A percentile compares a stretch with the other conserved stretches of the same genome.
Evolutionary conservation across 257 asterid genomes (phyloP).

Genomic region (Thymus mandschuricus): DNA sequence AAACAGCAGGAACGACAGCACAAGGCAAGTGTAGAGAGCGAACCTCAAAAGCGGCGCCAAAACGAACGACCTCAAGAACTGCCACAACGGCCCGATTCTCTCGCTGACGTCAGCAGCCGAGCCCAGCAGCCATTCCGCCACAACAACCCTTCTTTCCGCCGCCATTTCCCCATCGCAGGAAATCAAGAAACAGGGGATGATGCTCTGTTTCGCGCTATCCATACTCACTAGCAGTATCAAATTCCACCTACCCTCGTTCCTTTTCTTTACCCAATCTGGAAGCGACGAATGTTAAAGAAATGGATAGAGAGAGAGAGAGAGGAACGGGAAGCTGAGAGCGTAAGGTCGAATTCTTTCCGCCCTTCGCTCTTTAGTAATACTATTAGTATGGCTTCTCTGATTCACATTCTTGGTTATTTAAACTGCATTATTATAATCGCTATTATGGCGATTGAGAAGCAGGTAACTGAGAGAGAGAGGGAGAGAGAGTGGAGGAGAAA

Average conservation of each 20-base stretch:
- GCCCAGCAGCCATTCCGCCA: conserved; percentile 34
- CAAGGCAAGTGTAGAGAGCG: conserved; percentile 47
- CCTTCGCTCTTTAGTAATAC: conserved; percentile 14
- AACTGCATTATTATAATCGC: not conserved
- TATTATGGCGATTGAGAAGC: conserved; percentile 5
- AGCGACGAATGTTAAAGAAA: conserved; percentile 27
- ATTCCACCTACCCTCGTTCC: not conserved
- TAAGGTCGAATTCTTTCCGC: not conserved
- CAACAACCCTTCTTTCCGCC: not conserved
- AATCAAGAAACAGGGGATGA: conserved; percentile 32
- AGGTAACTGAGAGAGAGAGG: not conserved
- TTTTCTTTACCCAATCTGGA: conserved; percentile 14
- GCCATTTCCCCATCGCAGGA: conserved; percentile 30
- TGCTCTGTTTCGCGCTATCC: conserved; percentile 33
- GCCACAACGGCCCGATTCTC: conserved; percentile 43
- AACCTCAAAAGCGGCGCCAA: conserved; percentile 52
- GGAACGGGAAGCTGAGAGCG: not conserved
- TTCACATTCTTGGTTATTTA: not conserved
- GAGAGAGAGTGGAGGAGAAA: too few relatives aligned
- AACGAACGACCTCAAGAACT: conserved; percentile 28
- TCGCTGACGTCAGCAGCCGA: conserved; percentile 33
- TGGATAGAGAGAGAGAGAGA: not conserved
- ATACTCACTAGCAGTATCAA: not conserved
- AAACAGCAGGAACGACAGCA: conserved; percentile 57
- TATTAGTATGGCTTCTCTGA: not conserved